phyloP scores from a whole-genome alignment of 805 yeast genomes.

The Saccharomycopsis microspora region DNA sequence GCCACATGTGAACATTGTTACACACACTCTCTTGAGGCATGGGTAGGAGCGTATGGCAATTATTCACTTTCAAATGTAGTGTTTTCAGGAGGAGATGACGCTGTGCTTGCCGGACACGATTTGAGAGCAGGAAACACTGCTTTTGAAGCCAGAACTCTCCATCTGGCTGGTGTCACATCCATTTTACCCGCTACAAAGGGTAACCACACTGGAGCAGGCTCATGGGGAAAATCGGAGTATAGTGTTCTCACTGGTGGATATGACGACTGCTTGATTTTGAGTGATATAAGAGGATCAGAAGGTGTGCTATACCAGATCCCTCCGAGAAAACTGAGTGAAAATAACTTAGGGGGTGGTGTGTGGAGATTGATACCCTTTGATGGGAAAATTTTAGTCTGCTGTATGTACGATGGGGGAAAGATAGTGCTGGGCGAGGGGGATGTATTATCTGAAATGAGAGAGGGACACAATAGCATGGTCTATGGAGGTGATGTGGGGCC shows the following conservation, averaged over 20 bases:
- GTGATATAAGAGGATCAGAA: constrained; percentile 53
- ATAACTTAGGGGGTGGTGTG: constrained; percentile 85
- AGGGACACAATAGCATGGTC: constrained; percentile 83
- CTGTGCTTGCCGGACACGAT: constrained; percentile 66
- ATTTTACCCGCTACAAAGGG: constrained; percentile 46
- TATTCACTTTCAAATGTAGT: constrained; percentile 32
- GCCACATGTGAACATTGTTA: not conserved
- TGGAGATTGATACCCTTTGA: constrained; percentile 78
- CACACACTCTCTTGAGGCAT: constrained; percentile 7
- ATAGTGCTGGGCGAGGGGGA: constrained; percentile 30
- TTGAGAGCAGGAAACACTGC: constrained; percentile 26
- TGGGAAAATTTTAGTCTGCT: constrained; percentile 54
- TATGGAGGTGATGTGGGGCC: constrained; percentile 87
- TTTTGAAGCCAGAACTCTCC: constrained; percentile 40
- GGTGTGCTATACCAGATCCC: constrained; percentile 10
- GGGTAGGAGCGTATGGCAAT: constrained; percentile 16
- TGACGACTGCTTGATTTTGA: constrained; percentile 63
- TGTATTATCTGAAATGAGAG: constrained; percentile 37
- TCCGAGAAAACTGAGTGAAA: constrained; percentile 28
- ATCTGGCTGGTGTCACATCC: constrained; percentile 86
- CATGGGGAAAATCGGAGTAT: constrained; percentile 32
- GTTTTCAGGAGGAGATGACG: constrained; percentile 89
- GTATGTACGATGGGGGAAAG: constrained; percentile 94
- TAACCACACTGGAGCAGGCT: constrained; percentile 20
- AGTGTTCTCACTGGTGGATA: constrained; percentile 81